phyloP scores from a whole-genome alignment of 306 rosid species.

The Medicago lupulina region DNA sequence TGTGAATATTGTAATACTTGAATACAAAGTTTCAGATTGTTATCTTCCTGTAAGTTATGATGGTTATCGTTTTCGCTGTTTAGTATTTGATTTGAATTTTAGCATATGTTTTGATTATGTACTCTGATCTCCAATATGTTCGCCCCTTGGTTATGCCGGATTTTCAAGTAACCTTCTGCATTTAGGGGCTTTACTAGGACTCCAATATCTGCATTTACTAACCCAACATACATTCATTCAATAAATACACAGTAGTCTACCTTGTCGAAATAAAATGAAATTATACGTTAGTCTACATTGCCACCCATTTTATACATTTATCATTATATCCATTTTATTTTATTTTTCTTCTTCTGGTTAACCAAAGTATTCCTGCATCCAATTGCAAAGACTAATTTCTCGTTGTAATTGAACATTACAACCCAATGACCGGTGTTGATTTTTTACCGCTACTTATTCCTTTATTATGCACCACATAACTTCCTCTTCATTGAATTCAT shows the following conservation, averaged over 20 bases:
- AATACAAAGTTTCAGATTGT: slow-evolving; percentile 11
- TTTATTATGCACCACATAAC: not conserved
- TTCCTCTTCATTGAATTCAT: not conserved
- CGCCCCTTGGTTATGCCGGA: not conserved
- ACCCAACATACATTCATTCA: not conserved
- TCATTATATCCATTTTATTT: not conserved
- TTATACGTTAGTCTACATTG: not conserved
- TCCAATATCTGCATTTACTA: not conserved
- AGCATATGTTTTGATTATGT: slow-evolving; percentile 31
- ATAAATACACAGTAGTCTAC: not conserved
- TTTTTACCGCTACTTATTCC: too few species aligned
- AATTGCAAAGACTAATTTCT: not conserved
- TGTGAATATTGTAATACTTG: slow-evolving; percentile 18
- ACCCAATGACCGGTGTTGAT: too few species aligned
- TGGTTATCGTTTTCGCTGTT: not conserved
- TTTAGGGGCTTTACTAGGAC: not conserved
- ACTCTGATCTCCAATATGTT: slow-evolving; percentile 28
- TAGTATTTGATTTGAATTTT: slow-evolving; percentile 4
- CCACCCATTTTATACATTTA: not conserved
- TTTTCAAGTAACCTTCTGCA: slow-evolving; percentile 16
- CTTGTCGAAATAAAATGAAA: not conserved
- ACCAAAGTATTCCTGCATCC: not conserved
- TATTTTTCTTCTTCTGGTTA: not conserved
- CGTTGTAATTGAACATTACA: too few species aligned
- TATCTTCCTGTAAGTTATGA: slow-evolving; percentile 1